phyloP scores from a whole-genome alignment of 2,329 filamentous ascomycete genomes.

The Epichloe elymi region DNA sequence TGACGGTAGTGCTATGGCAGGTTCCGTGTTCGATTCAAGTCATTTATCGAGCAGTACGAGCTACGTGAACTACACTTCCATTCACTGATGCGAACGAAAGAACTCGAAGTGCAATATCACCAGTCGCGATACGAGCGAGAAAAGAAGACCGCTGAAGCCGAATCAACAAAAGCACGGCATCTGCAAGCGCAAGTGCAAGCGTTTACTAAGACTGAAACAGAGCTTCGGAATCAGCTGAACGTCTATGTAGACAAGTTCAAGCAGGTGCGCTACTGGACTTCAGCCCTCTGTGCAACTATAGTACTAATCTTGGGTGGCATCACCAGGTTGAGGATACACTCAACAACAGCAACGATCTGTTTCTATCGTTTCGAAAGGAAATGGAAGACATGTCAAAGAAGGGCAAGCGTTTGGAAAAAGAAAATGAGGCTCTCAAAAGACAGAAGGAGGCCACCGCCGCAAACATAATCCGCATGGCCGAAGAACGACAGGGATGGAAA shows the following conservation, averaged over 20 bases:
- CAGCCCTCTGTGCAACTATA: neutral
- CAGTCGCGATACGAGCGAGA: constrained; percentile 81
- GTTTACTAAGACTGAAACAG: constrained; percentile 90
- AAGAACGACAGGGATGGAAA: constrained; percentile 75
- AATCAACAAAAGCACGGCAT: constrained; percentile 67
- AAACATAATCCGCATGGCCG: constrained; percentile 95
- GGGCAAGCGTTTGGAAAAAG: constrained; percentile 90
- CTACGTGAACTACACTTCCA: constrained; percentile 90
- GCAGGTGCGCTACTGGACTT: constrained; percentile 54
- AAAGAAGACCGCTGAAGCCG: constrained; percentile 74
- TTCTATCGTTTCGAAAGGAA: constrained; percentile 92
- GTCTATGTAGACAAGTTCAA: constrained; percentile 99
- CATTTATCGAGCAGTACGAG: constrained; percentile 93
- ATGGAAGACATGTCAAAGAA: constrained; percentile 99
- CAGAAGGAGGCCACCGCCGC: constrained; percentile 90
- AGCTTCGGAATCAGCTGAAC: constrained; percentile 87
- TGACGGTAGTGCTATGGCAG: constrained; percentile 29
- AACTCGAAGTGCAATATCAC: constrained; percentile 88
- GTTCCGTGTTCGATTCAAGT: constrained; percentile 80
- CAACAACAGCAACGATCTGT: constrained; percentile 96
- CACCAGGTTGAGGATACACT: constrained; percentile 88
- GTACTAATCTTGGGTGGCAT: neutral
- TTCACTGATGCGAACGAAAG: constrained; percentile 81
- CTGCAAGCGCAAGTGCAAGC: constrained; percentile 86
- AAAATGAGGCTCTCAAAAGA: constrained; percentile 79